Conservation (phyloP, 2,329 filamentous ascomycete species). For the Calonectria pauciramosa region DNA sequence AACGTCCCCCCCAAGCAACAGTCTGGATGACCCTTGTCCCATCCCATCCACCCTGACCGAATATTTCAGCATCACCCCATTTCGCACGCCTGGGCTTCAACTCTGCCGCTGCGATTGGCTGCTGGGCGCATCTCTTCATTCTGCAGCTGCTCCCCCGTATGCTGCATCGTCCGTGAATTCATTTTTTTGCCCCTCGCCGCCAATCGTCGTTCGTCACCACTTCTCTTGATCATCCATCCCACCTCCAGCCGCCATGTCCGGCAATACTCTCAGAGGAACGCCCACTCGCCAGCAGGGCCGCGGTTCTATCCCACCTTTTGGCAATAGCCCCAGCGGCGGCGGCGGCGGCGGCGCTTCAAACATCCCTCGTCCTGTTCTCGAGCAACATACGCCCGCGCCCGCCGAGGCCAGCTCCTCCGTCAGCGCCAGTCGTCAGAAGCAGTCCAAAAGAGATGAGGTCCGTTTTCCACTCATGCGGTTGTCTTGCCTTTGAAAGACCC, state of each 20-base stretch:
- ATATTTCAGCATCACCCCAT: conserved; percentile 44
- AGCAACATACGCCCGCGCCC: conserved; percentile 59
- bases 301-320: conserved; percentile 68
- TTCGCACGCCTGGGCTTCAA: conserved; percentile 41
- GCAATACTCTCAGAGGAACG: conserved; percentile 77
- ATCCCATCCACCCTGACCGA: conserved; percentile 27
- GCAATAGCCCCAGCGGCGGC: conserved; percentile 67
- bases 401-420: conserved; percentile 78
- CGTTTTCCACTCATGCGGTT: conserved; percentile 48
- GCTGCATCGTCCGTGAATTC: conserved; percentile 29
- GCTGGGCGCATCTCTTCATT: conserved; percentile 32
- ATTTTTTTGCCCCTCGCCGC: conserved; percentile 25
- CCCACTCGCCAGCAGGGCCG: conserved; percentile 75
- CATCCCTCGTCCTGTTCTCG: conserved; percentile 81
- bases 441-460: conserved; percentile 99
- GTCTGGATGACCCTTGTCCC: conserved; percentile 26
- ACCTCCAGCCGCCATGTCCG: conserved; percentile 61
- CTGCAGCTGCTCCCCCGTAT: conserved; percentile 28
- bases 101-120: conserved; percentile 45
- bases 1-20: conserved; percentile 26
- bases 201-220: conserved; percentile 36
- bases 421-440: conserved; percentile 95
- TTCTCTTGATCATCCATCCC: conserved; percentile 33
- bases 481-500: not conserved
- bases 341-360: conserved; percentile 73